Percentiles rank a stretch among this genome's conserved stretches.
These are phyloP conservation scores for Starmerella vaccinii DNA, from an alignment of 805 yeast species.

Conservation along the genomic window DNA sequence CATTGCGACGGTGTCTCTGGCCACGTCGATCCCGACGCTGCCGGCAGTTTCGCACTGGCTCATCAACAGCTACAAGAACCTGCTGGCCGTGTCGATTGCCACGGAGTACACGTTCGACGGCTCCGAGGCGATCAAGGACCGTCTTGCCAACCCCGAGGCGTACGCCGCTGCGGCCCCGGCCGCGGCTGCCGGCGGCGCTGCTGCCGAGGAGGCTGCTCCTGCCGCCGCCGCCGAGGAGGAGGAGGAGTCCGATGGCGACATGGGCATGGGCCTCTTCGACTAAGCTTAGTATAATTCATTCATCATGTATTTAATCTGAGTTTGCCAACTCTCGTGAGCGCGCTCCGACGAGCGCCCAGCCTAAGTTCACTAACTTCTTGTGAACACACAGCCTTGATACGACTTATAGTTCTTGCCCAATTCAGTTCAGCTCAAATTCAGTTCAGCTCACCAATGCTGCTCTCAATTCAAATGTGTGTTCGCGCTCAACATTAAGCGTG, in stretches of 20 bases:
- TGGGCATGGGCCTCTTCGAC: constrained; percentile 90
- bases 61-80: constrained; percentile 98
- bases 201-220: constrained; percentile 53
- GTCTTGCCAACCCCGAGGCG: constrained; percentile 99
- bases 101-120: constrained; percentile 99
- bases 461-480: too few relatives aligned
- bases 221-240: constrained; percentile 67
- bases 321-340: background rate
- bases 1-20: constrained; percentile 94
- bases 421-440: too few relatives aligned
- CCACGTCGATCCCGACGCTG: constrained; percentile 97
- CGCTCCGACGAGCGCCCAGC: too few relatives aligned
- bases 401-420: too few relatives aligned
- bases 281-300: constrained; percentile 37
- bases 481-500: too few relatives aligned
- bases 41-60: constrained; percentile 98
- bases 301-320: background rate
- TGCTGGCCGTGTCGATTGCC: constrained; percentile 94
- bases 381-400: too few relatives aligned
- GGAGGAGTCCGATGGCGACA: constrained; percentile 51
- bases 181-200: constrained; percentile 60
- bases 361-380: too few relatives aligned
- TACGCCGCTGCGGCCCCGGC: constrained; percentile 99
- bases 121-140: constrained; percentile 97
- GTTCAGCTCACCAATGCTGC: too few relatives aligned